Percentiles rank a stretch among this genome's conserved stretches.
Evolutionary conservation across 805 yeast genomes (phyloP).

Genomic region (Lipomyces japonicus): DNA sequence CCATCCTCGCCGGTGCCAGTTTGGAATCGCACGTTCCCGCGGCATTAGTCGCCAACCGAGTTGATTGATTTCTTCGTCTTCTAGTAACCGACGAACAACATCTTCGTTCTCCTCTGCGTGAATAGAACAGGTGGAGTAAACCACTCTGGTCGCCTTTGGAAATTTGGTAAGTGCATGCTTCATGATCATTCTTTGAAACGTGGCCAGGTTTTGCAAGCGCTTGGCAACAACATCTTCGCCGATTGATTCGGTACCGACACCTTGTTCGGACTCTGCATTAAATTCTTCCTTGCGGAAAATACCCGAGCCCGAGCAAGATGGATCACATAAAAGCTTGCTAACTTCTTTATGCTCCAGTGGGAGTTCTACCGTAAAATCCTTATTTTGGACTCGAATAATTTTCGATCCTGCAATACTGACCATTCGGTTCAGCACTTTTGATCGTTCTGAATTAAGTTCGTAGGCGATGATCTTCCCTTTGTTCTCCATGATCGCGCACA

Average conservation of each 20-base stretch:
- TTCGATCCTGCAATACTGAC: conserved; percentile 67
- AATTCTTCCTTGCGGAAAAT: conserved; percentile 77
- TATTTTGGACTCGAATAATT: conserved; percentile 44
- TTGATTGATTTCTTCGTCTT: conserved; percentile 58
- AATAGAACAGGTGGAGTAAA: conserved; percentile 92
- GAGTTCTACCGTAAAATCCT: conserved; percentile 58
- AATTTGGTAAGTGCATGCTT: conserved; percentile 75
- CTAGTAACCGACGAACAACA: conserved; percentile 75
- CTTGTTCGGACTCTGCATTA: conserved; percentile 41
- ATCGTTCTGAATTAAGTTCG: conserved; percentile 76
- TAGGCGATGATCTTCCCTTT: conserved; percentile 61
- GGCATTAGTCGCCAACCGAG: conserved; percentile 72
- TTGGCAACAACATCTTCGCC: conserved; percentile 36
- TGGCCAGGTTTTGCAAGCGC: conserved; percentile 68
- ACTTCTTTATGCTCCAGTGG: conserved; percentile 50
- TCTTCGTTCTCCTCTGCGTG: conserved; percentile 92
- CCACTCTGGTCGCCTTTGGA: conserved; percentile 71
- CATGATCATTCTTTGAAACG: conserved; percentile 83
- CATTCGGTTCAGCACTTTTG: conserved; percentile 70
- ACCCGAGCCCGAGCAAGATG: conserved; percentile 97
- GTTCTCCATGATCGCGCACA: conserved; percentile 60
- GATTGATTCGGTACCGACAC: conserved; percentile 30
- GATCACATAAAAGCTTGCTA: conserved; percentile 85
- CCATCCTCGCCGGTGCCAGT: conserved; percentile 84
- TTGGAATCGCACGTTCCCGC: conserved; percentile 64